Evolutionary conservation across 2,329 filamentous ascomycete genomes (phyloP).

Genomic region (Pseudogymnoascus pannorum): DNA sequence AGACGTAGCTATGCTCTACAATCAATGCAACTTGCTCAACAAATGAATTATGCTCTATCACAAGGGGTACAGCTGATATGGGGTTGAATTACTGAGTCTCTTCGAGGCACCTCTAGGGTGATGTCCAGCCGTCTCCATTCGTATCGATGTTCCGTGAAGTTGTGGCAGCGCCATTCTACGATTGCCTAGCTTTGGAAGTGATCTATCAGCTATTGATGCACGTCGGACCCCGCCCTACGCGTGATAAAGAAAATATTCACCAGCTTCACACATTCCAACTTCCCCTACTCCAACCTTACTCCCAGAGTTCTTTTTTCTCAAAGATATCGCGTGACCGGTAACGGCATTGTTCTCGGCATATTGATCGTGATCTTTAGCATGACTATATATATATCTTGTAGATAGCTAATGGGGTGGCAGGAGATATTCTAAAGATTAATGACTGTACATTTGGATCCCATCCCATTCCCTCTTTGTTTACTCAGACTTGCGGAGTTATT

Average conservation of each 20-base stretch:
- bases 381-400: background rate
- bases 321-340: background rate
- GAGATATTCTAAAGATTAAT: background rate
- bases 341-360: background rate
- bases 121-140: background rate
- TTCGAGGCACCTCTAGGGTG: background rate
- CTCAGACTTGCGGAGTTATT: background rate
- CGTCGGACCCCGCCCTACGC: background rate
- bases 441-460: background rate
- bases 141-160: background rate
- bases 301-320: background rate
- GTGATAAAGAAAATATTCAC: background rate
- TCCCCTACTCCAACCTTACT: background rate
- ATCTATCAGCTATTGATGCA: background rate
- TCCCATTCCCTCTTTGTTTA: background rate
- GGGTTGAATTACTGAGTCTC: background rate
- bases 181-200: background rate
- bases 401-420: background rate
- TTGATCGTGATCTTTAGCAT: background rate
- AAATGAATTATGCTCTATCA: constrained; percentile 6
- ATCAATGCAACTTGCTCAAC: constrained; percentile 21
- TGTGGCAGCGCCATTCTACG: background rate
- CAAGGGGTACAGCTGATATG: background rate
- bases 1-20: constrained; percentile 28
- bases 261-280: background rate